Conservation (phyloP, 805 yeast genomes). For the Lachancea nothofagi region DNA sequence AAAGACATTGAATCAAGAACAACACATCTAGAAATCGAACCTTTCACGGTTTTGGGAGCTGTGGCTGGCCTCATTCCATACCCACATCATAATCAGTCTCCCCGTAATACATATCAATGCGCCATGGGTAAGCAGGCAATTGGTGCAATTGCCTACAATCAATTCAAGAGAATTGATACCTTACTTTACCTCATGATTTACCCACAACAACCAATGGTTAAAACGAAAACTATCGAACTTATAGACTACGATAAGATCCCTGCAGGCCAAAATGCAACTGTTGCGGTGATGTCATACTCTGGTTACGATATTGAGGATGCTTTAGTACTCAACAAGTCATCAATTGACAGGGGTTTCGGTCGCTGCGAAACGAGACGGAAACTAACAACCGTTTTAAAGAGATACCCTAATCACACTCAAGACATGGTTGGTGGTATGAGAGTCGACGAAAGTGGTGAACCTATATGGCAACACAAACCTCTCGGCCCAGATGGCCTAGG, state of each 20-base stretch:
- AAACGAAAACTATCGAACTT: constrained; percentile 92
- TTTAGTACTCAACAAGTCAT: constrained; percentile 84
- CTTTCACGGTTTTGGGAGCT: constrained; percentile 96
- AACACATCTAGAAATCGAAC: constrained; percentile 94
- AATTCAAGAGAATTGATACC: constrained; percentile 92
- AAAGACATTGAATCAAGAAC: constrained; percentile 48
- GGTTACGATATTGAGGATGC: constrained; percentile 99
- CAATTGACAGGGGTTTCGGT: constrained; percentile 95
- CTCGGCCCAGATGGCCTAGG: constrained; percentile 95
- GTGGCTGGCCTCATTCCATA: constrained; percentile 98
- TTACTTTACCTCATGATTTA: constrained; percentile 92
- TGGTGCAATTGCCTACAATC: constrained; percentile 97
- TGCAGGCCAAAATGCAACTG: constrained; percentile 98
- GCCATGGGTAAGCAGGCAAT: constrained; percentile 99
- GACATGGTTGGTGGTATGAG: constrained; percentile 91
- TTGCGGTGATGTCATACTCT: constrained; percentile 98
- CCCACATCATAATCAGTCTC: constrained; percentile 99
- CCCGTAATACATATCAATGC: constrained; percentile 98
- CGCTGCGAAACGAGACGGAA: constrained; percentile 94
- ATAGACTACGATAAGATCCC: constrained; percentile 95
- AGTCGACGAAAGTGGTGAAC: constrained; percentile 72
- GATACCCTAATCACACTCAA: constrained; percentile 89
- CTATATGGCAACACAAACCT: constrained; percentile 80
- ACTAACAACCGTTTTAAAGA: constrained; percentile 80
- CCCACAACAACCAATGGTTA: constrained; percentile 99